Conservation (phyloP, 1,284 basidiomycete species). For the Irpex sp. region DNA sequence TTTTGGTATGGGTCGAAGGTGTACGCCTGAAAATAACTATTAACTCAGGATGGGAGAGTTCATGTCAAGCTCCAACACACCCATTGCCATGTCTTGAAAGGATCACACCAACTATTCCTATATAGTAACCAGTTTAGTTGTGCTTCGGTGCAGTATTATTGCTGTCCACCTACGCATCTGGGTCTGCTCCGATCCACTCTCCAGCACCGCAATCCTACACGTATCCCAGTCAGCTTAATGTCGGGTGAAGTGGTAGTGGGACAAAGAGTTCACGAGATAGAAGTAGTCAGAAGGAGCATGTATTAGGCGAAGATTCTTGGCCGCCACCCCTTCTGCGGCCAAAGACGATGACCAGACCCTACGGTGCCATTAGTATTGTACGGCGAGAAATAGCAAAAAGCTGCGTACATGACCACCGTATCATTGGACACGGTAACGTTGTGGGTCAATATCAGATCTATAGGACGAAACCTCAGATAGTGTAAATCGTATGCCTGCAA, state of each 20-base stretch:
- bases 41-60: background rate
- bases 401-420: slow-evolving; percentile 63
- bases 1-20: slow-evolving; percentile 68
- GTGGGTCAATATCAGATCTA: slow-evolving; percentile 69
- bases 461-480: background rate
- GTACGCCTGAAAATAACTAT: slow-evolving; percentile 44
- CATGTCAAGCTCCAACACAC: background rate
- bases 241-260: too few species aligned
- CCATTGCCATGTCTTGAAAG: slow-evolving; percentile 70
- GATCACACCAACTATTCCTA: slow-evolving; percentile 60
- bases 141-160: background rate
- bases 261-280: slow-evolving; percentile 41
- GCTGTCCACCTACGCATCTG: slow-evolving; percentile 31
- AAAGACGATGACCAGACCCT: slow-evolving; percentile 55
- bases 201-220: slow-evolving; percentile 75
- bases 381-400: background rate
- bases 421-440: slow-evolving; percentile 59
- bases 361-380: background rate
- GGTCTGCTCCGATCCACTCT: slow-evolving; percentile 63
- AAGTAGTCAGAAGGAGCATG: slow-evolving; percentile 54
- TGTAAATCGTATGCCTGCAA: background rate
- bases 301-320: slow-evolving; percentile 46
- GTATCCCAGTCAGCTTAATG: background rate
- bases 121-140: slow-evolving; percentile 26
- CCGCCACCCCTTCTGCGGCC: slow-evolving; percentile 40